phyloP scores from a whole-genome alignment of 2,329 filamentous ascomycete genomes.

The Fusarium kyushuense region DNA sequence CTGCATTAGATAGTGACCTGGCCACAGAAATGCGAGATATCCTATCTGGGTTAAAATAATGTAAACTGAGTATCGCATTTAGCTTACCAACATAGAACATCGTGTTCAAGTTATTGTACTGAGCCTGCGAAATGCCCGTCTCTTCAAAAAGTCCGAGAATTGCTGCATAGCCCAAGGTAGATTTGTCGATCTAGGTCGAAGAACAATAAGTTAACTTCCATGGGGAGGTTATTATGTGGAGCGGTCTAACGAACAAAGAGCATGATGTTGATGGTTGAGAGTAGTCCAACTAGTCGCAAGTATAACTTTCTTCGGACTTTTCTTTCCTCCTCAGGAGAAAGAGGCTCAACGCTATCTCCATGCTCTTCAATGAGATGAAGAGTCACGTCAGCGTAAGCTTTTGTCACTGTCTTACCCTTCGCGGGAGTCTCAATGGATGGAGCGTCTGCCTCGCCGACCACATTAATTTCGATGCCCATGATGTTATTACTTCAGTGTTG shows the following conservation, averaged over 20 bases:
- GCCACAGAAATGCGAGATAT: slow-evolving; percentile 23
- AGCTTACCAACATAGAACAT: slow-evolving; percentile 25
- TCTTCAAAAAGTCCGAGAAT: slow-evolving; percentile 56
- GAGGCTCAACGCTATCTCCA: slow-evolving; percentile 1
- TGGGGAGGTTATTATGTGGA: neutral
- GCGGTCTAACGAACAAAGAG: neutral
- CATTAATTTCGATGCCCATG: neutral
- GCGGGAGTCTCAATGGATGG: neutral
- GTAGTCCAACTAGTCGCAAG: slow-evolving; percentile 4
- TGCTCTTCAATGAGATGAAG: slow-evolving; percentile 6
- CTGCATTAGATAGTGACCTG: slow-evolving; percentile 14
- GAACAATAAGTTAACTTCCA: accelerated
- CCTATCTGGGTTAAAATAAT: neutral
- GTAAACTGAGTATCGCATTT: accelerated
- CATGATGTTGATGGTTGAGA: slow-evolving; percentile 14
- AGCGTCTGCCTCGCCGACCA: neutral
- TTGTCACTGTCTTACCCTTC: neutral
- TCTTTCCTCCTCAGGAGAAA: slow-evolving; percentile 9
- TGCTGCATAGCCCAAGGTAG: slow-evolving; percentile 55
- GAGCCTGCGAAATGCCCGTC: slow-evolving; percentile 16
- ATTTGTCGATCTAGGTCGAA: slow-evolving; percentile 5
- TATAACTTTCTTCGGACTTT: slow-evolving; percentile 17
- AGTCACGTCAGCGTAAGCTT: slow-evolving; percentile 19
- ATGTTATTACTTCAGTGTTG: neutral
- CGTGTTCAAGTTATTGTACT: slow-evolving; percentile 17